Evolutionary conservation across 1,139 yeast species (phyloP).

Genomic region (Geotrichum candidum): DNA sequence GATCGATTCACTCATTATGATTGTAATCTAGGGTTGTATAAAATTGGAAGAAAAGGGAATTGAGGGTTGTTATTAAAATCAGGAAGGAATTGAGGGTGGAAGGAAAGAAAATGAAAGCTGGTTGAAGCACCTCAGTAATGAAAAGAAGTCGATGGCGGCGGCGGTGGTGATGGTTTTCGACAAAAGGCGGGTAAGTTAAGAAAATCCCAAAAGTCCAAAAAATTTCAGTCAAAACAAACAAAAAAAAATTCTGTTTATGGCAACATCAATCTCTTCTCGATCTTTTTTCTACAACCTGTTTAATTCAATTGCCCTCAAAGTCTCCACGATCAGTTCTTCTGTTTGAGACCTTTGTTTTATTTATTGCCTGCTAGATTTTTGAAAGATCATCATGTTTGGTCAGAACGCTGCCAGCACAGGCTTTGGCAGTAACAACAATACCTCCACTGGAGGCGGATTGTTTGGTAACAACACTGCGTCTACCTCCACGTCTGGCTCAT

Average conservation of each 20-base stretch:
- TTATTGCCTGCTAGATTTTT: neutral
- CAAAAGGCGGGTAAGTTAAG: neutral
- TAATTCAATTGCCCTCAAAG: neutral
- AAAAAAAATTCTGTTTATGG: neutral
- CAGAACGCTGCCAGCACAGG: neutral
- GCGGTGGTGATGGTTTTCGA: neutral
- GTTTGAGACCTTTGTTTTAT: neutral
- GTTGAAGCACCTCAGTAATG: neutral
- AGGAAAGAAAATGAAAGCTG: neutral
- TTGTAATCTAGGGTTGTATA: neutral
- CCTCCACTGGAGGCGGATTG: slow-evolving; percentile 18
- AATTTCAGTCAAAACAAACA: neutral
- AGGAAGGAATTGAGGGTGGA: neutral
- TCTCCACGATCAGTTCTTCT: neutral
- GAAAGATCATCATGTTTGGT: neutral
- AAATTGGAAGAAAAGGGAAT: neutral
- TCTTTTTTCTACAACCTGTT: neutral
- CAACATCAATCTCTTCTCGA: neutral
- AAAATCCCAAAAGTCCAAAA: neutral
- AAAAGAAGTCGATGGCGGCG: neutral
- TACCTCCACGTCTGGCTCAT: neutral
- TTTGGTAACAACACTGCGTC: slow-evolving; percentile 3
- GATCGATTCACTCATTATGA: slow-evolving; percentile 18
- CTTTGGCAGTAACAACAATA: slow-evolving; percentile 1
- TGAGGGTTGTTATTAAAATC: neutral